Evolutionary conservation across 352 stramenopile species (phyloP).

Genomic region (Phytophthora idaei): DNA sequence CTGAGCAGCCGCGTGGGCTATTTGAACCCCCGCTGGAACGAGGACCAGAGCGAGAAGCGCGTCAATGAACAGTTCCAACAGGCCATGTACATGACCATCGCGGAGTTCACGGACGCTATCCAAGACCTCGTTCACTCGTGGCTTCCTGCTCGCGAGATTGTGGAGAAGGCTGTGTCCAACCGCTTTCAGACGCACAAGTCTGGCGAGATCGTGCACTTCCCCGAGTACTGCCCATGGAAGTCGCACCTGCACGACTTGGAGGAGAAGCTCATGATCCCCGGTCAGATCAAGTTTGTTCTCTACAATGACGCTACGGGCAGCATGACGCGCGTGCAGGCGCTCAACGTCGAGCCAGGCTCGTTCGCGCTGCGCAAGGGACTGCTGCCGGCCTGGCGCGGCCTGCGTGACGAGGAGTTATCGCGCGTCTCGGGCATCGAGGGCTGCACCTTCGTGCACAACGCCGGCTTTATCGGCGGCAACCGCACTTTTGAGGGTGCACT

Average conservation of each 20-base stretch:
- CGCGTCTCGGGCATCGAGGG: constrained; percentile 90
- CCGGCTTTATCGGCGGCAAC: constrained; percentile 99
- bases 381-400: constrained; percentile 92
- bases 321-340: constrained; percentile 96
- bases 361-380: constrained; percentile 95
- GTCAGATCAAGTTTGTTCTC: constrained; percentile 97
- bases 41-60: constrained; percentile 75
- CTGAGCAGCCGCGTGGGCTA: constrained; percentile 89
- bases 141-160: constrained; percentile 93
- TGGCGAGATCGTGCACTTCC: constrained; percentile 94
- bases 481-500: constrained; percentile 95
- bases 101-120: constrained; percentile 94
- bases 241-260: constrained; percentile 97
- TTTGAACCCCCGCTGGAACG: constrained; percentile 97
- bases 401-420: constrained; percentile 94
- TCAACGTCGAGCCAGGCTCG: constrained; percentile 92
- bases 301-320: constrained; percentile 93
- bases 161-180: constrained; percentile 90
- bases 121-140: constrained; percentile 93
- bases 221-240: constrained; percentile 95
- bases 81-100: constrained; percentile 94
- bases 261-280: constrained; percentile 84
- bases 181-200: constrained; percentile 91
- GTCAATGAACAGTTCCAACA: constrained; percentile 95
- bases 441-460: constrained; percentile 97